phyloP scores from a whole-genome alignment of 148 eudicot species.

The Cornus suecica region DNA sequence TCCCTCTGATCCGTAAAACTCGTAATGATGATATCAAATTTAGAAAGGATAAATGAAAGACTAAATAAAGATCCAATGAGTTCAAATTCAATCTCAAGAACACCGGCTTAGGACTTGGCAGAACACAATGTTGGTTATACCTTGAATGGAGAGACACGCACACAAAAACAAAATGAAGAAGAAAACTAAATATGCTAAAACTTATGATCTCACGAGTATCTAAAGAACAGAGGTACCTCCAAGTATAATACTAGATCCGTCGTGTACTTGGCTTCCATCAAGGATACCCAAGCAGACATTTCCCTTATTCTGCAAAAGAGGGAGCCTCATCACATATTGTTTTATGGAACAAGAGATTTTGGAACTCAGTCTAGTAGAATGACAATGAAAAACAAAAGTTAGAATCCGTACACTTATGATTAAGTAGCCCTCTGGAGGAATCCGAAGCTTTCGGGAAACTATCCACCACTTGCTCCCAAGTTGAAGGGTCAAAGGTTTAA shows the following conservation, averaged over 20 bases:
- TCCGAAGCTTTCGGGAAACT: slow-evolving; percentile 36
- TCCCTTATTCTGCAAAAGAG: slow-evolving; percentile 44
- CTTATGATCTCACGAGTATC: background rate
- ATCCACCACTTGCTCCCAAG: slow-evolving; percentile 57
- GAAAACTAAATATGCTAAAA: background rate
- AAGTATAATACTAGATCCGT: slow-evolving; percentile 46
- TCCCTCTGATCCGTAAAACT: too few species aligned
- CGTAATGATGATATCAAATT: too few species aligned
- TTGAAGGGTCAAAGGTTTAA: slow-evolving; percentile 51
- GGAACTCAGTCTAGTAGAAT: background rate
- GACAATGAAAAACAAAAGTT: background rate
- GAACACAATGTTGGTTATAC: too few species aligned
- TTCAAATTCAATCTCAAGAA: too few species aligned
- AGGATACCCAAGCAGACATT: slow-evolving; percentile 67
- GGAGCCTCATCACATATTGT: background rate
- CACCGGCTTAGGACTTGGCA: background rate
- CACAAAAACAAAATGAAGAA: too few species aligned
- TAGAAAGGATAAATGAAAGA: too few species aligned
- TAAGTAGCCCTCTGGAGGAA: slow-evolving; percentile 57
- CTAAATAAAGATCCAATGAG: too few species aligned
- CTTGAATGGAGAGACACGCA: too few species aligned
- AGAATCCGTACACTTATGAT: slow-evolving; percentile 36
- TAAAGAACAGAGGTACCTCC: slow-evolving; percentile 41
- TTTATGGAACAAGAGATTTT: background rate
- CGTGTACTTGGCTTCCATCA: slow-evolving; percentile 52